Conservation (phyloP, 345 rosid genomes). For the Cardiospermum halicacabum region DNA sequence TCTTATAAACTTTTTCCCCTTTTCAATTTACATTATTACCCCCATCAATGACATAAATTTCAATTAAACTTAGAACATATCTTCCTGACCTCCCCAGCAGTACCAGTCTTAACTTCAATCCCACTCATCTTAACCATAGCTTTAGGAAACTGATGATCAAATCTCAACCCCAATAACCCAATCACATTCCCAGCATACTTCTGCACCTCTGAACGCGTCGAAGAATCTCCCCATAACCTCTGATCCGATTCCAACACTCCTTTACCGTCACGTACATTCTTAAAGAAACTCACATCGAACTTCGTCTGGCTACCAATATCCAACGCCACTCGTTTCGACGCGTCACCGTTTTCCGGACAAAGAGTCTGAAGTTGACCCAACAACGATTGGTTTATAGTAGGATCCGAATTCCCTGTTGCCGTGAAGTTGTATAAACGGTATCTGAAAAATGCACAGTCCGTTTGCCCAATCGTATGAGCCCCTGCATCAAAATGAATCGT, state of each 20-base stretch:
- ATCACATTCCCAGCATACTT: conserved; percentile 51
- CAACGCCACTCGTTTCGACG: conserved; percentile 47
- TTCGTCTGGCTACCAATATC: conserved; percentile 45
- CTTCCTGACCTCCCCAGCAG: conserved; percentile 59
- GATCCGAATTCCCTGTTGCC: conserved; percentile 53
- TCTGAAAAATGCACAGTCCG: conserved; percentile 52
- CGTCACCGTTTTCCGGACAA: conserved; percentile 60
- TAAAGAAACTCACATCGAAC: conserved; percentile 56
- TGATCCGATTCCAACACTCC: conserved; percentile 75
- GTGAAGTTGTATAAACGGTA: conserved; percentile 78
- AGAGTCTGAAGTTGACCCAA: conserved; percentile 44
- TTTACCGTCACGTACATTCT: conserved; percentile 57
- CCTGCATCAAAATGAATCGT: too few relatives aligned
- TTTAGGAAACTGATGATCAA: conserved; percentile 49
- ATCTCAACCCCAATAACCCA: conserved; percentile 55
- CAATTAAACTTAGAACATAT: conserved; percentile 60
- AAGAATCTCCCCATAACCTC: conserved; percentile 57
- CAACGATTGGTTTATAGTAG: conserved; percentile 56
- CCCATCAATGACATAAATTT: too few relatives aligned
- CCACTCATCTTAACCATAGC: conserved; percentile 80
- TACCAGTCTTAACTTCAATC: conserved; percentile 62
- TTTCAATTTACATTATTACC: too few relatives aligned
- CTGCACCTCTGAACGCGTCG: conserved; percentile 38
- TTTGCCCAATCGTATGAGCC: conserved; percentile 73
- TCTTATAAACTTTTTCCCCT: too few relatives aligned